Percentiles rank a stretch among this genome's conserved stretches.
These are phyloP conservation scores for Vigna angularis DNA, from an alignment of 306 rosid genomes.

Conservation along the genomic window DNA sequence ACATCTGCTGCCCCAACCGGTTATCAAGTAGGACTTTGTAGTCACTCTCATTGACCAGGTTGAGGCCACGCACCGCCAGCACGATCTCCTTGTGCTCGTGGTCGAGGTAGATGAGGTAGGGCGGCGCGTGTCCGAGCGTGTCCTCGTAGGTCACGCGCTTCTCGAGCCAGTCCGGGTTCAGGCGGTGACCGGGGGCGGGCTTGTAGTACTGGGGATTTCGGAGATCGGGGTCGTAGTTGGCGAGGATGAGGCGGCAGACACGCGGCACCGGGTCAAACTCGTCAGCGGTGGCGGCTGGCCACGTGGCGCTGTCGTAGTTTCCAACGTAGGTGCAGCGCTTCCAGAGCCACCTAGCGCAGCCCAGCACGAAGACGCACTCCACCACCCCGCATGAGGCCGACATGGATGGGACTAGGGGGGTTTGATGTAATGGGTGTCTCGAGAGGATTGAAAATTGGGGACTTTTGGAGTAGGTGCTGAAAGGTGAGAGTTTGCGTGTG, in stretches of 20 bases:
- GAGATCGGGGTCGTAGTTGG: conserved; percentile 86
- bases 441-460: not conserved
- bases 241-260: conserved; percentile 80
- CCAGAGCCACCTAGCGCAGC: conserved; percentile 92
- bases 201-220: conserved; percentile 50
- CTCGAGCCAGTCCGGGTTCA: conserved; percentile 69
- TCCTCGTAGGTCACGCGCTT: conserved; percentile 68
- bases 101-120: conserved; percentile 81
- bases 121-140: conserved; percentile 70
- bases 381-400: conserved; percentile 72
- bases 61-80: conserved; percentile 83
- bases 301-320: conserved; percentile 79
- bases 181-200: conserved; percentile 61
- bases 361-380: conserved; percentile 74
- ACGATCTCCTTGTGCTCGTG: conserved; percentile 75
- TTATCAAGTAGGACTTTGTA: conserved; percentile 73
- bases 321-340: conserved; percentile 93
- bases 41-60: conserved; percentile 73
- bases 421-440: conserved; percentile 10
- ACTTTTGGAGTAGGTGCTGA: not conserved
- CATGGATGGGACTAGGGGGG: conserved; percentile 45
- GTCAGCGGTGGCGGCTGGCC: conserved; percentile 70
- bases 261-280: conserved; percentile 84
- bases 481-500: not conserved
- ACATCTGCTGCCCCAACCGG: conserved; percentile 78